Evolutionary conservation across 306 rosid genomes (phyloP).

Genomic region (Cucurbita argyrosperma): DNA sequence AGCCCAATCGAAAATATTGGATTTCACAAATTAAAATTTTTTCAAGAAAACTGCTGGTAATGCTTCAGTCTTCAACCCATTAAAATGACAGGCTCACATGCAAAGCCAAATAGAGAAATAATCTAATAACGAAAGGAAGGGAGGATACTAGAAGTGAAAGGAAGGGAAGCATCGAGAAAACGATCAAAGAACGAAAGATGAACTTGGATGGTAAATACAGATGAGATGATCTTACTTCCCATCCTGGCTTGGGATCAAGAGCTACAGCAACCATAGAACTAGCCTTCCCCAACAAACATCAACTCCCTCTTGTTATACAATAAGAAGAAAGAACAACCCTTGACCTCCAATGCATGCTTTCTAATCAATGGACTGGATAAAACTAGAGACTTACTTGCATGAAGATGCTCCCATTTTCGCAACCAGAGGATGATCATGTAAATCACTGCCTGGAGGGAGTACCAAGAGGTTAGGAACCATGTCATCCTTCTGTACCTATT

Average conservation of each 20-base stretch:
- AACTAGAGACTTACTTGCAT: slow-evolving; percentile 51
- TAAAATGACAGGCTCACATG: not conserved
- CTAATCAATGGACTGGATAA: not conserved
- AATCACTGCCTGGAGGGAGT: slow-evolving; percentile 77
- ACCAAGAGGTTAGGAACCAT: slow-evolving; percentile 61
- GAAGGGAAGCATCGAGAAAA: not conserved
- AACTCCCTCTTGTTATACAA: slow-evolving; percentile 2
- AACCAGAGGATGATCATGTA: slow-evolving; percentile 73
- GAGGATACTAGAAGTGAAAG: slow-evolving; percentile 45
- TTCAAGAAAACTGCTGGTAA: not conserved
- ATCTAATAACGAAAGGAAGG: too few species aligned
- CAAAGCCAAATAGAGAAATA: not conserved
- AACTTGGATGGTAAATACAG: not conserved
- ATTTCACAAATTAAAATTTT: not conserved
- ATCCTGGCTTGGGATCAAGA: slow-evolving; percentile 76
- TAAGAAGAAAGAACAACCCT: not conserved
- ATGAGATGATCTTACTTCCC: slow-evolving; percentile 49
- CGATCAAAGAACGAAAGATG: too few species aligned
- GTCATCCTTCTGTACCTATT: slow-evolving; percentile 66
- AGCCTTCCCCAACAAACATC: slow-evolving; percentile 62
- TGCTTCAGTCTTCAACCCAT: not conserved
- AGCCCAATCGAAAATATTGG: not conserved
- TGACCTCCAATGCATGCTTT: not conserved
- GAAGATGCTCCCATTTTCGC: slow-evolving; percentile 57
- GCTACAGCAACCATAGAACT: slow-evolving; percentile 95